Evolutionary conservation across 495 filamentous ascomycete species (phyloP).

Genomic region (Aspergillus nidulans): DNA sequence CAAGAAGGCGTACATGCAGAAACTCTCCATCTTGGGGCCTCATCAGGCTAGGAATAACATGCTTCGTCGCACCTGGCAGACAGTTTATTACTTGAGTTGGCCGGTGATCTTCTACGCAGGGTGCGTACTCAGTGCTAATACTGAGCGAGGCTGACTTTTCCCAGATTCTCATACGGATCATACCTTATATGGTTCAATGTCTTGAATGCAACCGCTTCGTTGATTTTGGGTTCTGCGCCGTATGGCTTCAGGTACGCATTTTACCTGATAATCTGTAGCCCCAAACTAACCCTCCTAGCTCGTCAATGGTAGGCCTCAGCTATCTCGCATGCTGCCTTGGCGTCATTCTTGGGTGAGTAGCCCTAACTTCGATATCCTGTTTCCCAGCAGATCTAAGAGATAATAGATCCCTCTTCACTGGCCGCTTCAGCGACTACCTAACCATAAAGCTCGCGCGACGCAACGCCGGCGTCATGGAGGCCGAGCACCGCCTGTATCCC

Average conservation of each 20-base stretch:
- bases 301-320: constrained; percentile 58
- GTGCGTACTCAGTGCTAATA: constrained; percentile 13
- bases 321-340: constrained; percentile 59
- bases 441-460: constrained; percentile 54
- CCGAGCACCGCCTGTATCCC: constrained; percentile 61
- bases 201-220: constrained; percentile 58
- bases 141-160: neutral
- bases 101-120: constrained; percentile 64
- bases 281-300: constrained; percentile 15
- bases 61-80: constrained; percentile 36
- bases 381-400: neutral
- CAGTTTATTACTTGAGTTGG: constrained; percentile 47
- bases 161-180: constrained; percentile 56
- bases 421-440: constrained; percentile 56
- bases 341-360: constrained; percentile 41
- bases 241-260: constrained; percentile 47
- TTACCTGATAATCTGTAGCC: neutral
- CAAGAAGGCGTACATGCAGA: constrained; percentile 48
- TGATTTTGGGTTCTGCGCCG: constrained; percentile 52
- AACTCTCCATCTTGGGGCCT: constrained; percentile 45
- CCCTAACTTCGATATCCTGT: too few relatives aligned
- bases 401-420: constrained; percentile 43
- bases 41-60: constrained; percentile 51
- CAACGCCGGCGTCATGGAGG: constrained; percentile 59
- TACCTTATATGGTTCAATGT: constrained; percentile 65